Evolutionary conservation across 148 eudicot species (phyloP).

Genomic region (Polygonum aviculare): DNA sequence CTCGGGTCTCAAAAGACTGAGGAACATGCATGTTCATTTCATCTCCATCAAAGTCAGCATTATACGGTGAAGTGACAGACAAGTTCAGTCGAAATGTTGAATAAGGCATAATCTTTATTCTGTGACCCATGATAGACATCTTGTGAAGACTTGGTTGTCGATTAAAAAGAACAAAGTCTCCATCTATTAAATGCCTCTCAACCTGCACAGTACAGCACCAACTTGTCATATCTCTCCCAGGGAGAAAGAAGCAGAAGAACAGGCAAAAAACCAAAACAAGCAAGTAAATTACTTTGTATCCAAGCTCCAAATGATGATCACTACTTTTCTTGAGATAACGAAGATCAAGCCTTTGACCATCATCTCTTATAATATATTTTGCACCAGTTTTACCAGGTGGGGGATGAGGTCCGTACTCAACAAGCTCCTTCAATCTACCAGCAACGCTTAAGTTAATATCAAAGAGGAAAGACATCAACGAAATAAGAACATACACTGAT

Average conservation of each 20-base stretch:
- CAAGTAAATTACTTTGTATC: slow-evolving; percentile 60
- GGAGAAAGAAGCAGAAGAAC: neutral
- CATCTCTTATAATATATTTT: slow-evolving; percentile 93
- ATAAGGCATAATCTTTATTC: slow-evolving; percentile 97
- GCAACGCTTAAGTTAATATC: slow-evolving; percentile 6
- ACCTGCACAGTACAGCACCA: slow-evolving; percentile 36
- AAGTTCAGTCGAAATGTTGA: slow-evolving; percentile 90
- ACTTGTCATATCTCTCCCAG: neutral
- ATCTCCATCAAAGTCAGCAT: slow-evolving; percentile 99
- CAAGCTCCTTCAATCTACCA: slow-evolving; percentile 90
- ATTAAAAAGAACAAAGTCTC: slow-evolving; percentile 95
- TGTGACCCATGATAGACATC: slow-evolving; percentile 99
- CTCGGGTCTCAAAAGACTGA: slow-evolving; percentile 97
- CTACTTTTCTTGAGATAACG: slow-evolving; percentile 96
- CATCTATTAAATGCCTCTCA: slow-evolving; percentile 92
- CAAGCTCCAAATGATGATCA: slow-evolving; percentile 96
- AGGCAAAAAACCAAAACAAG: slow-evolving; percentile 9
- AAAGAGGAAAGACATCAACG: neutral
- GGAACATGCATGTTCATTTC: slow-evolving; percentile 99
- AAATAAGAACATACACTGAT: neutral
- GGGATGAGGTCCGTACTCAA: slow-evolving; percentile 97
- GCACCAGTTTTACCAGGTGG: slow-evolving; percentile 99
- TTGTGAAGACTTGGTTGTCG: slow-evolving; percentile 99
- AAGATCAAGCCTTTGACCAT: slow-evolving; percentile 99
- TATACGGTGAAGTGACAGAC: slow-evolving; percentile 95